Evolutionary conservation across 768 basidiomycete genomes (phyloP), one percentile per base, ranked within the genome.

Genomic region (Solioccasus polychromus): DNA sequence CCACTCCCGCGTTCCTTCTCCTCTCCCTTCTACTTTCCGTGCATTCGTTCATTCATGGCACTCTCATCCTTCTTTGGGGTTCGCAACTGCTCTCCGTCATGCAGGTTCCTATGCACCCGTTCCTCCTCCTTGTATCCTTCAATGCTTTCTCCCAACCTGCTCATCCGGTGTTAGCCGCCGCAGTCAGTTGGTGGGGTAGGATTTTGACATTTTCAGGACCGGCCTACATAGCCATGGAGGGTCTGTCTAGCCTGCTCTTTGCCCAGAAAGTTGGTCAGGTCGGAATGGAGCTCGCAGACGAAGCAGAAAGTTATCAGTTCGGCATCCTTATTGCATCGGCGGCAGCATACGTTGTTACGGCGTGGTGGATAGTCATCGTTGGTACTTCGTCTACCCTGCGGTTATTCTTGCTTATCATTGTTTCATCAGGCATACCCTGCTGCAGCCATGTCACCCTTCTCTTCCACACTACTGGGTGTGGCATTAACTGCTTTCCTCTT

Each of bases 401-500:
- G 20, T 29, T 29, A 9, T 32, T 19, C 22, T 28, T 28, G 42
- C 59, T 54, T 58, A 54, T 32, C 23, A 39, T 44, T 41, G 20
- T 36, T 45, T 17, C 4, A 42, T 22, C 51, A 91, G 85, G 79
- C 87, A 3, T 94, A 92, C 66, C 85, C 92, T 20, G 76, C 84
- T 3, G 87, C 87, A 6, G 86, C 91, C 5, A 78, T 83, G 8
- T 88, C 90, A 1, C 88, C 93, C 8, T 72, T 95, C 25, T 88
- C 92, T 9, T 89, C 93, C 2, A 94, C 93, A 2, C 71, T 97
- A 9, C 73, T 97, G 15, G 94, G 94, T 3, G 86, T 85, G 3
- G 89, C 91, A 3, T 70, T 95, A 47, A 92, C 93, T 1, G 82
- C 91, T 9, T 85, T 95, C 60, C 66, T 95, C 24, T 97, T 96